phyloP scores from a whole-genome alignment of 805 yeast genomes.

The Saturnispora diversa region DNA sequence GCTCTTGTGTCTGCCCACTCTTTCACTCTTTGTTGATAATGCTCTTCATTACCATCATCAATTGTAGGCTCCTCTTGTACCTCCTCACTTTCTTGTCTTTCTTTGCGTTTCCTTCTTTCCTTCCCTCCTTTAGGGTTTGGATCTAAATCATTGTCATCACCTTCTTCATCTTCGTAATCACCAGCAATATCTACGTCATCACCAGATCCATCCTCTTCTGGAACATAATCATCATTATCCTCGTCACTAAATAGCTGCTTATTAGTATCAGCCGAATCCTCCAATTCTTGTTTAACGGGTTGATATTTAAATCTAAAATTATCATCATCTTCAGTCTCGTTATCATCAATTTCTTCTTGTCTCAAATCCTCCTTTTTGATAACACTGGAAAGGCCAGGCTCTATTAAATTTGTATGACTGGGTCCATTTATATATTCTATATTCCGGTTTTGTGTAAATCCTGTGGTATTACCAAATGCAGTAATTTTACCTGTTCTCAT shows the following conservation, averaged over 20 bases:
- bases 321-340: slow-evolving; percentile 7
- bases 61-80: background rate
- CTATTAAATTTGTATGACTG: slow-evolving; percentile 37
- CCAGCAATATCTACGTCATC: slow-evolving; percentile 10
- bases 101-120: too few species aligned
- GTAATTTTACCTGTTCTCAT: slow-evolving; percentile 89
- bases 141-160: slow-evolving; percentile 10
- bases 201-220: slow-evolving; percentile 13
- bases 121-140: too few species aligned
- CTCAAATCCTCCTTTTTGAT: slow-evolving; percentile 12
- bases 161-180: slow-evolving; percentile 11
- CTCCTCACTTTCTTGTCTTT: background rate
- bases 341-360: slow-evolving; percentile 11
- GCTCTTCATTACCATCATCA: slow-evolving; percentile 77
- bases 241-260: slow-evolving; percentile 15
- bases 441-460: slow-evolving; percentile 41
- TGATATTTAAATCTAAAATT: slow-evolving; percentile 3
- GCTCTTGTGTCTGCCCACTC: slow-evolving; percentile 55
- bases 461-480: slow-evolving; percentile 72
- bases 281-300: slow-evolving; percentile 15
- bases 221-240: slow-evolving; percentile 15
- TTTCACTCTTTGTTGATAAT: slow-evolving; percentile 51
- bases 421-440: slow-evolving; percentile 22
- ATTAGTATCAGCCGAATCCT: slow-evolving; percentile 12
- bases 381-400: slow-evolving; percentile 39